Base-by-base conservation (phyloP, 805 yeast species). In the Myxozyma melibiosi region DNA sequence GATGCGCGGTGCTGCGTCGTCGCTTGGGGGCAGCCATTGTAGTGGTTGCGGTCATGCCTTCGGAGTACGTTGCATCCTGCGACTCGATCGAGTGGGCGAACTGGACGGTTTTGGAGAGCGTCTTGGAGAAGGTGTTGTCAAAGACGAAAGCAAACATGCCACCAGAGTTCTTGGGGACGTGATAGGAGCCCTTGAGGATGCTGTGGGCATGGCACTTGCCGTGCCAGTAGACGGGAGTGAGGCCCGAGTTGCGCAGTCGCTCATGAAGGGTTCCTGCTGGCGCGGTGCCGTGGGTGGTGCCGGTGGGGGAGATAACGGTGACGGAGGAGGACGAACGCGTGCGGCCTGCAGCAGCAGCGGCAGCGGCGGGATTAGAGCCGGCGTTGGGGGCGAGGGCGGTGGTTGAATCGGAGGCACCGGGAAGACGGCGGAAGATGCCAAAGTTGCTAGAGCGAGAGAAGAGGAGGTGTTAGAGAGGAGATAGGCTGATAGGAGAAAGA, bases 41-140 rank as follows among this genome's bases (percentile, higher is more conserved):
- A 14, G 49, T 53, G 4, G 57, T 50, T 22, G 53, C 46, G 8
- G 65, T 35, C 33, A 47, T 35, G 13, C 51, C 53, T 11, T 63
- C 54, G 11, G 50, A 9, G 7, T 55, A 51, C 9, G 44, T 49
- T 5, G 63, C 43, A 8, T 51, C 57, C n/a, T 45, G 46, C 3
- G 38, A n/a, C 18, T 40, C 18, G 22, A 58, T 52, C 18, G 57
- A 51, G 34, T 52, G 57, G 14, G 63, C 80, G 71, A 90, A 90
- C 55, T 84, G 76, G 1, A 92, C 83, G 58, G 86, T 89, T 71
- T 92, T 94, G 45, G 90, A 84, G 22, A 84, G 85, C 31, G 86
- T 88, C 67, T 88, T 90, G 31, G 96, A 86, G 66, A 90, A 89
- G 0, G 96, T 86, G 73, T 92, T 92, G 72, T 92, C 98, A 68